A percentile compares a stretch with the other conserved stretches of the same genome.
Conservation (phyloP, 768 basidiomycete genomes). For the Lactarius evosmus region DNA sequence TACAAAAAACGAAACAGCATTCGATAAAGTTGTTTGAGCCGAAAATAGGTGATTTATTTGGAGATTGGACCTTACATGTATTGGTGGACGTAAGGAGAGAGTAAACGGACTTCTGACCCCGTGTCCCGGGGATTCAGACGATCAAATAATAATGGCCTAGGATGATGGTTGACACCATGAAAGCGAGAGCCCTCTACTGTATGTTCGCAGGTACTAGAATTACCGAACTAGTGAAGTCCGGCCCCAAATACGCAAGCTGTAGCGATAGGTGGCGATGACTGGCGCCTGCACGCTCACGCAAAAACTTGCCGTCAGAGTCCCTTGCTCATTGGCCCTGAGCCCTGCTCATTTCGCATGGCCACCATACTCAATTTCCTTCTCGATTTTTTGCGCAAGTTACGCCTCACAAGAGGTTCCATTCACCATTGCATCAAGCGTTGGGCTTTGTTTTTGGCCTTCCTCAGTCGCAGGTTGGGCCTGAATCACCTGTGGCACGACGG, state of each 20-base stretch:
- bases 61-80: too few species aligned
- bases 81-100: too few species aligned
- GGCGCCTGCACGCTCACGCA: neutral
- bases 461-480: conserved; percentile 1
- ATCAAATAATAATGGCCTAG: neutral
- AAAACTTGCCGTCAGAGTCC: neutral
- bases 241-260: neutral
- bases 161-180: neutral
- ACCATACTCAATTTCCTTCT: conserved; percentile 10
- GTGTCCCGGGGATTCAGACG: too few species aligned
- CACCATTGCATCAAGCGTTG: neutral
- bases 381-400: neutral
- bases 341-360: conserved; percentile 1
- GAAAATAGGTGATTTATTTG: too few species aligned
- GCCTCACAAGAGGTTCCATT: neutral
- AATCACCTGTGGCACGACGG: neutral
- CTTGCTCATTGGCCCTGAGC: neutral
- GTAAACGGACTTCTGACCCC: too few species aligned
- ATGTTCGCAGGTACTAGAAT: neutral
- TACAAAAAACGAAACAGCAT: too few species aligned
- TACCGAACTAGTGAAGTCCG: neutral
- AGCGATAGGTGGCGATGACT: neutral
- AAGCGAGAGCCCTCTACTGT: neutral
- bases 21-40: too few species aligned
- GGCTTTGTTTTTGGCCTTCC: neutral